These are phyloP conservation scores for Cyberlindnera galapagoensis DNA, from an alignment of 805 yeast genomes.

Conservation along the genomic window DNA sequence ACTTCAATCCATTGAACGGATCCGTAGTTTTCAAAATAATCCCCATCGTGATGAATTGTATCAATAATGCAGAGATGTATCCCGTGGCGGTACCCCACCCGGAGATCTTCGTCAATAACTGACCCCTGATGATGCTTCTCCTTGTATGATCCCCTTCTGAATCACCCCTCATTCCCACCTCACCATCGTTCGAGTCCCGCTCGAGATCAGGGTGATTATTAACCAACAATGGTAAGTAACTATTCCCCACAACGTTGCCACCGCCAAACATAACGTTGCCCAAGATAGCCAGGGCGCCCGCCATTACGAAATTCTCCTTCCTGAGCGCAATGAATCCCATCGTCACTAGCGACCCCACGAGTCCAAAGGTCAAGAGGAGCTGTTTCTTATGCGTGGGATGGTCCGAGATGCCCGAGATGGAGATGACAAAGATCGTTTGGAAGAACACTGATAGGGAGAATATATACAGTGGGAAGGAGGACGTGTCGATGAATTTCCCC, in stretches of 20 bases:
- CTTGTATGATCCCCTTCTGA: too few relatives aligned
- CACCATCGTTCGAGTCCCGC: constrained; percentile 11
- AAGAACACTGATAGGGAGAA: constrained; percentile 64
- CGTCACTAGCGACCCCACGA: constrained; percentile 51
- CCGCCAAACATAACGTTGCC: constrained; percentile 73
- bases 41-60: constrained; percentile 54
- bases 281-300: constrained; percentile 48
- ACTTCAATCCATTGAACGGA: constrained; percentile 38
- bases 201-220: too few relatives aligned
- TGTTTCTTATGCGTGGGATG: constrained; percentile 54
- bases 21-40: constrained; percentile 37
- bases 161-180: constrained; percentile 6
- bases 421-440: constrained; percentile 65
- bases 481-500: constrained; percentile 53
- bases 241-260: constrained; percentile 74
- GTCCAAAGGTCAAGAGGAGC: constrained; percentile 49
- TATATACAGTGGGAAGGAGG: constrained; percentile 68
- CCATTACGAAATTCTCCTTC: constrained; percentile 40
- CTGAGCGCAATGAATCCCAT: constrained; percentile 35
- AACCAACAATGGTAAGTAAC: constrained; percentile 59
- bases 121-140: constrained; percentile 22
- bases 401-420: constrained; percentile 69
- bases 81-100: constrained; percentile 72
- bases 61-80: constrained; percentile 60
- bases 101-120: constrained; percentile 44